Percentiles rank a stretch among this genome's conserved stretches.
Conservation (phyloP, 495 filamentous ascomycete species). For the Penicillium paradoxum region DNA sequence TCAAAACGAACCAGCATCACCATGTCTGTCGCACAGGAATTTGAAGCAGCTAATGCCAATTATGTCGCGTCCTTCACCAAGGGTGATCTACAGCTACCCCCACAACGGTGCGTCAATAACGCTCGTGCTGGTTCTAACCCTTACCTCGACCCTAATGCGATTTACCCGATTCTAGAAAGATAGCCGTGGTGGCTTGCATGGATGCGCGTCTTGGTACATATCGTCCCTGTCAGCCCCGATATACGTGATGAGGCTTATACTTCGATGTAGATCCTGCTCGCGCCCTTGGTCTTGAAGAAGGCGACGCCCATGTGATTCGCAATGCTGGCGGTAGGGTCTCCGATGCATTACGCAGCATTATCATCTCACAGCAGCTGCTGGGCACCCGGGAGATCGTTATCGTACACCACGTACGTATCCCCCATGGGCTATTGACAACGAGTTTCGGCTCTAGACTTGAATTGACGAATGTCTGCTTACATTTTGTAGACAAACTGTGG, state of each 20-base stretch:
- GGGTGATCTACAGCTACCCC: constrained; percentile 64
- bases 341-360: constrained; percentile 67
- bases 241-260: neutral
- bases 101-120: constrained; percentile 52
- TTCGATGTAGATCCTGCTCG: constrained; percentile 49
- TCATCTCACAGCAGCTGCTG: constrained; percentile 78
- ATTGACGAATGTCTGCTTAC: neutral
- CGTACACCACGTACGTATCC: constrained; percentile 57
- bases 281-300: constrained; percentile 70
- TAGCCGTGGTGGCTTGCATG: constrained; percentile 67
- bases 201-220: constrained; percentile 64
- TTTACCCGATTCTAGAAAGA: constrained; percentile 18
- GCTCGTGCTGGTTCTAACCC: constrained; percentile 1
- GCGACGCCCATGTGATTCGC: constrained; percentile 78
- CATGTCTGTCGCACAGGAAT: constrained; percentile 35
- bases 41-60: constrained; percentile 47
- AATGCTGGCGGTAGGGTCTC: constrained; percentile 64
- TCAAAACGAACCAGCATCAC: neutral
- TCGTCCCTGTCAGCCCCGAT: neutral
- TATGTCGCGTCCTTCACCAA: constrained; percentile 61
- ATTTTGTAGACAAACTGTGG: constrained; percentile 55
- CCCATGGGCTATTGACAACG: neutral
- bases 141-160: neutral
- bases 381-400: constrained; percentile 73
- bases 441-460: neutral